Base-by-base conservation (phyloP, 1,139 yeast species). In the Saccharomyces pastorianus region DNA sequence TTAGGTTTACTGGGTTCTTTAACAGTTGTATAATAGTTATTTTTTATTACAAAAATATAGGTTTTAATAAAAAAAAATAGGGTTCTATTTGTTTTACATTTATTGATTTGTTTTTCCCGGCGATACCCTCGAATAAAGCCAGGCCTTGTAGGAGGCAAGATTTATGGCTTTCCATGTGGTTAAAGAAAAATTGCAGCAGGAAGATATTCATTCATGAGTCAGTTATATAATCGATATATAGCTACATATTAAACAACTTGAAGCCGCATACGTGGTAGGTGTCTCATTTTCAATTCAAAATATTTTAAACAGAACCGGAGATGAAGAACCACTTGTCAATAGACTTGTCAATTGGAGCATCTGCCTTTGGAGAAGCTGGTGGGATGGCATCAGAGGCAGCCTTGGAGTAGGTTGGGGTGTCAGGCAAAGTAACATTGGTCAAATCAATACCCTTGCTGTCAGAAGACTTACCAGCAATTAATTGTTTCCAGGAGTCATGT, bases 321-420 rank as follows among this genome's bases (percentile, higher is more conserved):
- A 93, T 93, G 83, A 84, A 93, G 82, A 93, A 93, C 99, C 99
- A 93, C 80, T 93, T 93, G 82, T 93, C 98, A 71, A 93, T 78
- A 55, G 97, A 89, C 75, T 88, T 84, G 79, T 93, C 99, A 73
- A 93, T 88, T 74, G 96, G 95, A 61, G 96, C 97, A 69, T 95
- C 91, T 59, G 90, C 79, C 63, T 77, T 74, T 60, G 86, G 82
- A 66, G 83, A 68, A 64, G 86, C 93, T 58, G 80, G 78, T 62
- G 97, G 95, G 56, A 88, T 71, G 55, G 74, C 78, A 53, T 76
- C 64, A 54, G 73, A 76, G 61, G 80, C 81, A 59, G 76, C 64
- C 52, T 76, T 75, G 55, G 81, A 68, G 75, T 68, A 81, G 52
- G 81, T 61, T 51, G 85, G 71, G 62, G 93, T 75, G 58, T 76